phyloP scores from a whole-genome alignment of 768 basidiomycete genomes.

The Rhodotorula toruloides region DNA sequence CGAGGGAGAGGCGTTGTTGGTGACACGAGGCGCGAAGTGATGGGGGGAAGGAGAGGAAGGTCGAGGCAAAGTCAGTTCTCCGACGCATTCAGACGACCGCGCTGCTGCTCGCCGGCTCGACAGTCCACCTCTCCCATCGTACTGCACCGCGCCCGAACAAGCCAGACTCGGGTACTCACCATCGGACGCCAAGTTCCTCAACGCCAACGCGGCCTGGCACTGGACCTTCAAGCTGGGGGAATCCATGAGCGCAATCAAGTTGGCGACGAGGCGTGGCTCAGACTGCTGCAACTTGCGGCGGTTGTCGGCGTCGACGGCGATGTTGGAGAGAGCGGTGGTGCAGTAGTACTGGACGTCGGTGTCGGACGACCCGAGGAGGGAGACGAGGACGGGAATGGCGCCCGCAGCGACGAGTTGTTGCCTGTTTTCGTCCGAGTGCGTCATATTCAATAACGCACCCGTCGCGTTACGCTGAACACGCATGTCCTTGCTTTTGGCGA shows the following conservation, averaged over 20 bases:
- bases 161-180: conserved; percentile 53
- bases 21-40: too few relatives aligned
- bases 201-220: conserved; percentile 92
- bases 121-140: neutral
- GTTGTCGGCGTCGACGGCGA: conserved; percentile 90
- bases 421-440: conserved; percentile 83
- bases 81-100: too few relatives aligned
- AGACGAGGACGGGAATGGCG: conserved; percentile 89
- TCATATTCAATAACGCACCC: conserved; percentile 97
- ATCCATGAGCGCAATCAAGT: conserved; percentile 92
- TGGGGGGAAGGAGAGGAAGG: too few relatives aligned
- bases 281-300: conserved; percentile 88
- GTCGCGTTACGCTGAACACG: conserved; percentile 97
- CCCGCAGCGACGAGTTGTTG: conserved; percentile 98
- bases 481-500: conserved; percentile 98
- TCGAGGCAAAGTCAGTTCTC: too few relatives aligned
- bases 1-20: too few relatives aligned
- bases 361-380: conserved; percentile 86
- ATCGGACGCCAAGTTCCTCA: conserved; percentile 94
- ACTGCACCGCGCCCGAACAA: neutral
- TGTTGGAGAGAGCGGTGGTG: conserved; percentile 95
- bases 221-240: conserved; percentile 96
- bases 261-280: conserved; percentile 90
- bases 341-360: conserved; percentile 99
- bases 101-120: too few relatives aligned